Percentiles rank a stretch among this genome's conserved stretches.
phyloP scores from a whole-genome alignment of 2,329 filamentous ascomycete species.

The Hymenoscyphus scutula region DNA sequence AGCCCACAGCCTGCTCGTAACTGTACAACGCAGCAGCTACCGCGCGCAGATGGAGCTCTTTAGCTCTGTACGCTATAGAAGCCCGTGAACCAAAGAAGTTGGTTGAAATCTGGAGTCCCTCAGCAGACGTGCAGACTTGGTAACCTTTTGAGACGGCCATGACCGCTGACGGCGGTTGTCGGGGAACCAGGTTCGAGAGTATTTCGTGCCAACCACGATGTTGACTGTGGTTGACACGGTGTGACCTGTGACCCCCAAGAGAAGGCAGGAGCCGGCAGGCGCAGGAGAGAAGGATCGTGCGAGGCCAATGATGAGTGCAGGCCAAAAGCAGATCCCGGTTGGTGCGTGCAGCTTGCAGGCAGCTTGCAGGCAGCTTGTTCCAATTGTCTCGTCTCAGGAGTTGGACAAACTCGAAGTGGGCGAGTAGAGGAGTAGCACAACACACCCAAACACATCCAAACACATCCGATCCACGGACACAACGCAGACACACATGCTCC shows the following conservation, averaged over 20 bases:
- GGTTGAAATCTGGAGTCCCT: background rate
- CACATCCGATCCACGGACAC: constrained; percentile 1
- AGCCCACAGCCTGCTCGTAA: background rate
- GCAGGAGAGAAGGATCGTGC: background rate
- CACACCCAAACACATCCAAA: too few relatives aligned
- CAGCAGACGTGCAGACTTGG: too few relatives aligned
- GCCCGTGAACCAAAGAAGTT: background rate
- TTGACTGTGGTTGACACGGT: too few relatives aligned
- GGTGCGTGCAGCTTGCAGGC: background rate
- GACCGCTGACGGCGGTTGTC: background rate
- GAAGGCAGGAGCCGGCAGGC: background rate
- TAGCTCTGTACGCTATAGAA: too few relatives aligned
- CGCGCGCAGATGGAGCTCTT: background rate
- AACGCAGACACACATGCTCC: background rate
- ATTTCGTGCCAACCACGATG: background rate
- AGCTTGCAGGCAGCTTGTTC: background rate
- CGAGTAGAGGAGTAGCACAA: background rate
- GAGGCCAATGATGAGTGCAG: background rate
- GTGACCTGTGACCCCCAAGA: constrained; percentile 1
- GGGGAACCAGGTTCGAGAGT: background rate
- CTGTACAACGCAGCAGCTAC: constrained; percentile 1
- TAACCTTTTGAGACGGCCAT: background rate
- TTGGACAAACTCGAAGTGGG: background rate
- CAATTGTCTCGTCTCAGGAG: background rate
- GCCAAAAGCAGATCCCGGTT: background rate